Conservation (phyloP, 106 monocot genomes). For the Apostasia ramifera region DNA sequence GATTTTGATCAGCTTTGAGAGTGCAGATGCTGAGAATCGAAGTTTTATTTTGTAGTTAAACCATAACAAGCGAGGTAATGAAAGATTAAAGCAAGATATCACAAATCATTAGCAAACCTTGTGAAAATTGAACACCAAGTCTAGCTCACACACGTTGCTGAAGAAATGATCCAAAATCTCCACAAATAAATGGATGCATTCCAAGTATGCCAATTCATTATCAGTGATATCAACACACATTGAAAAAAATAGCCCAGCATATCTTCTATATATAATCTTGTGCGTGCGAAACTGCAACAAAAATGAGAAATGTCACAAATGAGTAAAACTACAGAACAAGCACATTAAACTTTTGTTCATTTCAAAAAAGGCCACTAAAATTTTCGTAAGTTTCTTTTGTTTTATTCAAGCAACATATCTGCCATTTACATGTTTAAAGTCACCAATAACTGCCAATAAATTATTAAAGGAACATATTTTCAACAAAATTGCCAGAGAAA, state of each 20-base stretch:
- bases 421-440: no score
- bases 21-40: no score
- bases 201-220: constrained; percentile 95
- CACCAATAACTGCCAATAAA: no score
- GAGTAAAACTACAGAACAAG: not conserved
- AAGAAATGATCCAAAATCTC: constrained; percentile 99
- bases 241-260: constrained; percentile 96
- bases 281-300: constrained; percentile 92
- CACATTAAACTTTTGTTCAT: not conserved
- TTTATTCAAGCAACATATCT: no score
- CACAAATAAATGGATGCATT: constrained; percentile 97
- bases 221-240: constrained; percentile 98
- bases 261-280: constrained; percentile 97
- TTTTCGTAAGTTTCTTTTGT: no score
- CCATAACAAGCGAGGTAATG: not conserved
- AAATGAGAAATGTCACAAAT: not conserved
- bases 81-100: not conserved
- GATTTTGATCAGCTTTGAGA: no score
- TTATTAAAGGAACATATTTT: no score
- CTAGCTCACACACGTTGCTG: constrained; percentile 98
- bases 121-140: constrained; percentile 96
- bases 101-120: constrained; percentile 47
- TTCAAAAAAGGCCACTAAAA: no score
- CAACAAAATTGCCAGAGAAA: no score
- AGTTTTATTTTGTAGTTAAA: no score